Evolutionary conservation across 192 early-diverging fungal species (phyloP), one percentile per base, ranked within the genome.

Genomic region (Dissophora globulifera): DNA sequence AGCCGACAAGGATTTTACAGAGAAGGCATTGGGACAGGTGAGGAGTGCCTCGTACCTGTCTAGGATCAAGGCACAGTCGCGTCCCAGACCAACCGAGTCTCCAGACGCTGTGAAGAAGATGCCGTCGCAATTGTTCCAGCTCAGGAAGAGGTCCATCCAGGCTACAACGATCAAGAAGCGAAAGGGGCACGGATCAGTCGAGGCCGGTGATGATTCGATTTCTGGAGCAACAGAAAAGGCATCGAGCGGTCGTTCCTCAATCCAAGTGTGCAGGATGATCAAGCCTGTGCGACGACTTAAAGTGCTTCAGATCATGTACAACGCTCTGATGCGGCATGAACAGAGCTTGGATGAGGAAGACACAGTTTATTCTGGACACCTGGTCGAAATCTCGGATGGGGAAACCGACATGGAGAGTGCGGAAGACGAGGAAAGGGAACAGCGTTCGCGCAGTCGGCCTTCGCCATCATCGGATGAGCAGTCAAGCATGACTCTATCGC

Each of bases 221-320:
- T 6, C 43, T n/a, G 9, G 9, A 45, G 49, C 22, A 50, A n/a
- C 4, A 26, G n/a, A 3, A 50, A 16, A 5, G 46, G 46, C 17
- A 40, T 7, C 38, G 8, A 5, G 9, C 33, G 33, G n/a, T 11
- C 19, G 30, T 19, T 10, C 12, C 22, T n/a, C 5, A 38, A 22
- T 64, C 50, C 72, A 67, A 13, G 46, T 76, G 1, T 60, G 58
- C 40, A 43, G 72, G 29, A 76, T 76, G 72, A 76, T 76, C 30
- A 76, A 76, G 51, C 72, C 72, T 8, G 72, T 76, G 17, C 48
- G 72, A 10, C 63, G 72, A 8, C 52, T 76, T 22, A 76, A 76
- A 40, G 32, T 76, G 8, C 20, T 76, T n/a, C 72, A 76, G 26
- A 67, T 76, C 64, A 59, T 76, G 63, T 76, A 61, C 29, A 76